Conservation (phyloP, 2,329 filamentous ascomycete genomes). For the Exophiala dermatitidis region DNA sequence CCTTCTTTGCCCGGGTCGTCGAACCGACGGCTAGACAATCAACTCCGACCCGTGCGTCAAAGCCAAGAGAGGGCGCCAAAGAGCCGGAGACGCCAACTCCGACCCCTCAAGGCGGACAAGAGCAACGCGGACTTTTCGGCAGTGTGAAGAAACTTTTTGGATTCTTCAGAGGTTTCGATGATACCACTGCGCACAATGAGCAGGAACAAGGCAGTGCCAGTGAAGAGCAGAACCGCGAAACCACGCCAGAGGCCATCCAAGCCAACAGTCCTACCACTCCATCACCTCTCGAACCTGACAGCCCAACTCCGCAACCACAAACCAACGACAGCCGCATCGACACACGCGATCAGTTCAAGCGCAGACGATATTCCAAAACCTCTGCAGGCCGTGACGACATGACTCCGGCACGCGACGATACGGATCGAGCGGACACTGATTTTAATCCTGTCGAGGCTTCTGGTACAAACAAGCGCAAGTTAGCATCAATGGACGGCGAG, state of each 20-base stretch:
- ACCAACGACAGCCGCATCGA: slow-evolving; percentile 7
- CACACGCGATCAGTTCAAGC: slow-evolving; percentile 17
- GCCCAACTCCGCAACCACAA: slow-evolving; percentile 6
- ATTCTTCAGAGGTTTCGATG: slow-evolving; percentile 5
- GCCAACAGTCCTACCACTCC: background rate
- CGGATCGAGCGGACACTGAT: slow-evolving; percentile 1
- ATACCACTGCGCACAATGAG: background rate
- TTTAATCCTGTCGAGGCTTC: slow-evolving; percentile 13
- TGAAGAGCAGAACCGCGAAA: background rate
- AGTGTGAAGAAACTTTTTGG: slow-evolving; percentile 22
- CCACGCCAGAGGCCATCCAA: background rate
- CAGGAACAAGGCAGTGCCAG: slow-evolving; percentile 5
- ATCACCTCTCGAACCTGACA: slow-evolving; percentile 3
- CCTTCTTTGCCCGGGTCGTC: slow-evolving; percentile 8
- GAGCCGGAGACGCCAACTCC: slow-evolving; percentile 10
- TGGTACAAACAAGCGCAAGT: slow-evolving; percentile 21
- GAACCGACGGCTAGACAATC: slow-evolving; percentile 8
- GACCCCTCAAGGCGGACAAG: background rate
- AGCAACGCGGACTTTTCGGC: slow-evolving; percentile 12
- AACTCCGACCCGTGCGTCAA: background rate
- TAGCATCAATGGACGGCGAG: slow-evolving; percentile 13
- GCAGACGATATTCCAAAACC: slow-evolving; percentile 14
- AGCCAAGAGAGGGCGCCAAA: slow-evolving; percentile 1
- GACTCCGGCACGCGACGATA: slow-evolving; percentile 7
- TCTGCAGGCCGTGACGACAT: slow-evolving; percentile 9